A percentile compares a stretch with the other conserved stretches of the same genome.
Conservation (phyloP, 75 land plant genomes). For the Pinus albicaulis region DNA sequence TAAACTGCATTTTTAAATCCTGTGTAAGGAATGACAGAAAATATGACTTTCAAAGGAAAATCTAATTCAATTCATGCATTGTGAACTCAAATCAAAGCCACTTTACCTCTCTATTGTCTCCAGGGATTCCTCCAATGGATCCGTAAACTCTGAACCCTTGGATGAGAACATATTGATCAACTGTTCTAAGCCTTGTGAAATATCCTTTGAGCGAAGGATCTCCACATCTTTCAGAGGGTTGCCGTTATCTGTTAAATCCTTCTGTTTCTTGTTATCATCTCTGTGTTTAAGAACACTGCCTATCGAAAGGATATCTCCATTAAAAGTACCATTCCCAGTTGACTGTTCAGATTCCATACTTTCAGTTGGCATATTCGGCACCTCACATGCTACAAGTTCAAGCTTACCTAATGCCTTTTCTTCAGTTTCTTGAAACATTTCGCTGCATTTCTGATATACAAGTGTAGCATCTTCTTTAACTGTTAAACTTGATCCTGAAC, state of each 20-base stretch:
- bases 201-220: not conserved
- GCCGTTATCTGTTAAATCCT: not conserved
- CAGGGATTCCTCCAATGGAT: not conserved
- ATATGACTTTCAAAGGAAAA: not conserved
- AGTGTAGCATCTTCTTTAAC: not conserved
- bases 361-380: not conserved
- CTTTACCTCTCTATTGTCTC: constrained; percentile 2
- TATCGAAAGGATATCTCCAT: not conserved
- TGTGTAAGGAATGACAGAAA: not conserved
- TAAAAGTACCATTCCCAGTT: not conserved
- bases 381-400: not conserved
- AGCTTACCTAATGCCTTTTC: not conserved
- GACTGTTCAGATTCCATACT: not conserved
- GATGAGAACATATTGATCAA: not conserved
- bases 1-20: constrained; percentile 8
- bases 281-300: not conserved
- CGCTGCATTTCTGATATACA: not conserved
- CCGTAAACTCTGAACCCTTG: not conserved
- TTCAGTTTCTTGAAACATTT: not conserved
- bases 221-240: not conserved
- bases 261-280: not conserved
- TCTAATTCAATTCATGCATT: not conserved
- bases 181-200: not conserved
- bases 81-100: not conserved
- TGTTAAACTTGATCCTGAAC: not conserved